These are phyloP conservation scores for Thalassiosira mediterranea DNA, from an alignment of 352 stramenopile species.

Conservation along the genomic window DNA sequence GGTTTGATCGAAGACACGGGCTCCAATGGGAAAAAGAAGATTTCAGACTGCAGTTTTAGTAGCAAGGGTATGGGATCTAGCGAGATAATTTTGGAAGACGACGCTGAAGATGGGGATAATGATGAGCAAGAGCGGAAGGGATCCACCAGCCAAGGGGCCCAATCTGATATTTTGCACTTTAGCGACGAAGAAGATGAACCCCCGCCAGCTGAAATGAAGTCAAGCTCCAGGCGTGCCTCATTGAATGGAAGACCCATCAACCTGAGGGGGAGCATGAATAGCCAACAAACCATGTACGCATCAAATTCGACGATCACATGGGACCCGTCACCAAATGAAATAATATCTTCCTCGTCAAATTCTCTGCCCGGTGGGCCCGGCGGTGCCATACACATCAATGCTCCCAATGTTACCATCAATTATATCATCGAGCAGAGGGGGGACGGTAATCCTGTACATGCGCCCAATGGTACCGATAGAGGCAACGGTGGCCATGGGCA, in stretches of 20 bases:
- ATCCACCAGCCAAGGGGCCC: too few species aligned
- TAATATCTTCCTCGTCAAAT: too few species aligned
- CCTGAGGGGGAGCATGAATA: too few species aligned
- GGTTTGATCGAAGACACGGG: not conserved
- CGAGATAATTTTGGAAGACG: not conserved
- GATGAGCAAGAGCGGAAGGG: not conserved
- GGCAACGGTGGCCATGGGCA: too few species aligned
- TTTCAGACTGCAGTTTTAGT: not conserved
- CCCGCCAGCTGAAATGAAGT: too few species aligned
- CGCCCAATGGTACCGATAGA: too few species aligned
- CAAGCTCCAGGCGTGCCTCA: too few species aligned
- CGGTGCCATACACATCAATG: not conserved
- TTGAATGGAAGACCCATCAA: too few species aligned
- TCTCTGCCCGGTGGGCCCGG: too few species aligned
- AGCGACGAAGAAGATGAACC: not conserved
- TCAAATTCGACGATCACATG: too few species aligned
- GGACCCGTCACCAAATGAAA: too few species aligned
- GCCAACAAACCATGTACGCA: too few species aligned
- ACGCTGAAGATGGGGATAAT: not conserved
- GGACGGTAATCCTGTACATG: not conserved
- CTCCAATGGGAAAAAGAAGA: not conserved
- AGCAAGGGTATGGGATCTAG: not conserved
- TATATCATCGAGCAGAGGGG: conserved; percentile 6
- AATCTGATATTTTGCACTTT: not conserved
- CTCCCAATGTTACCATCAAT: conserved; percentile 7